Base-by-base conservation (phyloP, 176 grass and related monocot species). In the Urochloa ruziziensis region DNA sequence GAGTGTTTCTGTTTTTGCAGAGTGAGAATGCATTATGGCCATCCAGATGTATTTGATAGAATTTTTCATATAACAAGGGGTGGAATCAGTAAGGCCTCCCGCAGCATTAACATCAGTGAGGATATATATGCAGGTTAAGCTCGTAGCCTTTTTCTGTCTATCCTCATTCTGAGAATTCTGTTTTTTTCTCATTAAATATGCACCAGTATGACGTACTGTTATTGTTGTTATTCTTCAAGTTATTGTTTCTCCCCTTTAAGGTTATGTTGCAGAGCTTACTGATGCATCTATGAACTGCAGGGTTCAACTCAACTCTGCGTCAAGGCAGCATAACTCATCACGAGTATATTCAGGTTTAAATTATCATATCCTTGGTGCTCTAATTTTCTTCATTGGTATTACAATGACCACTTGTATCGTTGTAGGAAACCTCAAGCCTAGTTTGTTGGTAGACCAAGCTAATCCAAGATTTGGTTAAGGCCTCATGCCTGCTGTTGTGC, bases 41-140 rank as follows among this genome's bases (percentile, higher is more conserved):
- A 97, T 73, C 95, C 95, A 54, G 95, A 97, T 94, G 95, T 97
- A 85, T 97, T 97, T 84, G 95, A 94, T 86, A 94, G 95, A 89
- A 66, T 97, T 87, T 97, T 97, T 83, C 95, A 97, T 90, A 91
- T 97, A 91, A 94, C 92, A 27, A 92, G 95, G 75, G 95, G 95
- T 62, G 95, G 95, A 56, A 97, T 97, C 27, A 97, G 95, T 79
- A 97, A 97, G 79, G 95, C 95, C 59, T 97, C 95, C 48, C 92
- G 92, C 19, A 83, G 87, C 61, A 94, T 97, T 84, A 97, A 97
- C 81, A 97, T 97, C 59, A 97, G 92, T 33, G 95, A 97, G 88
- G 95, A 97, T 86, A 94, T 97, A 73, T 97, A 83, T 88, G 95
- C 95, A 87, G 95, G 95, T 97, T 83, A 74, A 72, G 77, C 21